A percentile compares a stretch with the other conserved stretches of the same genome.
These are phyloP conservation scores for Chrysochromulina tobinii DNA, from an alignment of 78 protist species.

Conservation along the genomic window DNA sequence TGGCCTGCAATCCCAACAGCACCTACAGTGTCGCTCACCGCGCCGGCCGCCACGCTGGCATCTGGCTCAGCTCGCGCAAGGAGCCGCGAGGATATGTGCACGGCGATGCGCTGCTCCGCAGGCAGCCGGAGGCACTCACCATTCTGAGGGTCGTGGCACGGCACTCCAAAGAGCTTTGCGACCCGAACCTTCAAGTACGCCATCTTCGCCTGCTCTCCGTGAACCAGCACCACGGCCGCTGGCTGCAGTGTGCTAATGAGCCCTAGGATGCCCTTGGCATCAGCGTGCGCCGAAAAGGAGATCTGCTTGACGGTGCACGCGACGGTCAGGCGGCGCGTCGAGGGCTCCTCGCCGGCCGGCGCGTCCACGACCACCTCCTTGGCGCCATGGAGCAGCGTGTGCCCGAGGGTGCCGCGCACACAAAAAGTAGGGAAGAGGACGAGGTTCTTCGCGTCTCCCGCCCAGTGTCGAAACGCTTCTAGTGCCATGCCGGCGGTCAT, in stretches of 20 bases:
- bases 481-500: slow-evolving; percentile 88
- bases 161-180: slow-evolving; percentile 67
- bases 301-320: not conserved
- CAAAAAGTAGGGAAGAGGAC: slow-evolving; percentile 90
- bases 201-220: slow-evolving; percentile 84
- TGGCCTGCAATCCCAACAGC: too few relatives aligned
- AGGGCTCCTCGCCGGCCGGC: too few relatives aligned
- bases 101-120: too few relatives aligned
- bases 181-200: slow-evolving; percentile 68
- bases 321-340: too few relatives aligned
- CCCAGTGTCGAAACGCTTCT: slow-evolving; percentile 79
- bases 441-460: slow-evolving; percentile 78
- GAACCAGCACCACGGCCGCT: slow-evolving; percentile 87
- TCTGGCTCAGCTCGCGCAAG: too few relatives aligned
- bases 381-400: slow-evolving; percentile 51
- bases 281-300: slow-evolving; percentile 91
- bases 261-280: slow-evolving; percentile 91
- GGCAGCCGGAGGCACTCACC: slow-evolving; percentile 35
- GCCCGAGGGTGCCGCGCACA: slow-evolving; percentile 92
- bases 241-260: slow-evolving; percentile 79
- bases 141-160: slow-evolving; percentile 85
- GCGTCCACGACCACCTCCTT: too few relatives aligned
- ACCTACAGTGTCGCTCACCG: too few relatives aligned
- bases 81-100: too few relatives aligned
- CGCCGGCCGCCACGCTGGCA: too few relatives aligned